A percentile compares a stretch with the other conserved stretches of the same genome.
These are phyloP conservation scores for Knoxia roxburghii DNA, from an alignment of 257 asterid species.

Conservation along the genomic window DNA sequence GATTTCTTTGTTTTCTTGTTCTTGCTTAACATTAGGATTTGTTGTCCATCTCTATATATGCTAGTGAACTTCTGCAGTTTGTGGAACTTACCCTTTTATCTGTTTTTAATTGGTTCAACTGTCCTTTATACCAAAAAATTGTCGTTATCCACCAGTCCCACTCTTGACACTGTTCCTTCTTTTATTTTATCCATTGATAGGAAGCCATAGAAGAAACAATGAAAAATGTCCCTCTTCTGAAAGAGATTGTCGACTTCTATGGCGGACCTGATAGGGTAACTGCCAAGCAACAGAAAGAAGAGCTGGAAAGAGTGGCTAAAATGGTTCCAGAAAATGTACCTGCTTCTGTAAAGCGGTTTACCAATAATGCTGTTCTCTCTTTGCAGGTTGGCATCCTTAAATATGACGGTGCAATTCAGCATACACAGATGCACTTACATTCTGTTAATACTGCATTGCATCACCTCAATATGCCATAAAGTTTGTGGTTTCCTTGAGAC, in stretches of 20 bases:
- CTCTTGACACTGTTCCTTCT: not conserved
- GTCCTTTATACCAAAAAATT: not conserved
- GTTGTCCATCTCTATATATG: too few species aligned
- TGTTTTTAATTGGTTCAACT: too few species aligned
- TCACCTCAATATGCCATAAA: not conserved
- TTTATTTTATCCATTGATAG: constrained; percentile 28
- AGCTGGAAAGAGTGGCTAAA: constrained; percentile 76
- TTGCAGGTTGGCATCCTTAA: constrained; percentile 56
- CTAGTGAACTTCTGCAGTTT: too few species aligned
- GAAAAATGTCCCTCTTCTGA: constrained; percentile 66
- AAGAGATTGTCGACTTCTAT: constrained; percentile 66
- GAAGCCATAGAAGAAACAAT: constrained; percentile 62
- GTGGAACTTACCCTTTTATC: not conserved
- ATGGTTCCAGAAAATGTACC: constrained; percentile 76
- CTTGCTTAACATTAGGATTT: too few species aligned
- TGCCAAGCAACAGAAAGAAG: constrained; percentile 70
- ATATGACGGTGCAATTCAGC: not conserved
- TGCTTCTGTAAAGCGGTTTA: constrained; percentile 60
- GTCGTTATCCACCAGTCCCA: not conserved
- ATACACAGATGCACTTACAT: not conserved
- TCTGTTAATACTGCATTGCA: not conserved
- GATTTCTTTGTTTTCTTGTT: not conserved
- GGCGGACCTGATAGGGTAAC: constrained; percentile 87
- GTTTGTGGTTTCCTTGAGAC: not conserved
- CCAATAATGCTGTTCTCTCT: constrained; percentile 74